These are phyloP conservation scores for Moniliophthora roreri DNA, from an alignment of 1,284 basidiomycete genomes.

Conservation along the genomic window DNA sequence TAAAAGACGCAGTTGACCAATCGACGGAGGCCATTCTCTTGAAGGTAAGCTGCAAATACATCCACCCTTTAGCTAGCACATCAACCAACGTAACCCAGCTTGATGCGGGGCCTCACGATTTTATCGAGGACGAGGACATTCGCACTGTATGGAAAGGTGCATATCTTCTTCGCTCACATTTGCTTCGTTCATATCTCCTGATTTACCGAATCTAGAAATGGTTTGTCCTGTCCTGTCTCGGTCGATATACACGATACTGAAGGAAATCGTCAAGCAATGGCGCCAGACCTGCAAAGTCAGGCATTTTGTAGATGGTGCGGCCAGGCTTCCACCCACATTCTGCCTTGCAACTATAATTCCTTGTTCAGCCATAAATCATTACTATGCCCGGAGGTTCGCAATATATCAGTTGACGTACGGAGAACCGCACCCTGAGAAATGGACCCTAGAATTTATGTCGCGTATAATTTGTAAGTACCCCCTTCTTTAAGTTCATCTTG, in stretches of 20 bases:
- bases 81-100: constrained; percentile 18
- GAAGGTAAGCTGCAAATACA: constrained; percentile 14
- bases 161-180: constrained; percentile 1
- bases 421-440: constrained; percentile 17
- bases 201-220: neutral
- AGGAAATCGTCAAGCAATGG: constrained; percentile 21
- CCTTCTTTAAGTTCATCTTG: neutral
- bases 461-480: constrained; percentile 26
- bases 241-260: neutral
- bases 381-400: neutral
- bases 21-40: constrained; percentile 21
- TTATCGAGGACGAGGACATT: constrained; percentile 28
- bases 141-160: constrained; percentile 28
- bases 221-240: neutral
- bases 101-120: constrained; percentile 28
- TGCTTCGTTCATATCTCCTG: neutral
- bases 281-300: constrained; percentile 23
- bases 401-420: constrained; percentile 19
- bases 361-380: neutral
- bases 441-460: constrained; percentile 29
- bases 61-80: neutral
- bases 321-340: neutral
- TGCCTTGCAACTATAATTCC: neutral
- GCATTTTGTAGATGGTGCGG: constrained; percentile 24
- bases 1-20: constrained; percentile 20